A percentile compares a stretch with the other conserved stretches of the same genome.
Conservation (phyloP, 345 rosid species). For the Theobroma cacao region DNA sequence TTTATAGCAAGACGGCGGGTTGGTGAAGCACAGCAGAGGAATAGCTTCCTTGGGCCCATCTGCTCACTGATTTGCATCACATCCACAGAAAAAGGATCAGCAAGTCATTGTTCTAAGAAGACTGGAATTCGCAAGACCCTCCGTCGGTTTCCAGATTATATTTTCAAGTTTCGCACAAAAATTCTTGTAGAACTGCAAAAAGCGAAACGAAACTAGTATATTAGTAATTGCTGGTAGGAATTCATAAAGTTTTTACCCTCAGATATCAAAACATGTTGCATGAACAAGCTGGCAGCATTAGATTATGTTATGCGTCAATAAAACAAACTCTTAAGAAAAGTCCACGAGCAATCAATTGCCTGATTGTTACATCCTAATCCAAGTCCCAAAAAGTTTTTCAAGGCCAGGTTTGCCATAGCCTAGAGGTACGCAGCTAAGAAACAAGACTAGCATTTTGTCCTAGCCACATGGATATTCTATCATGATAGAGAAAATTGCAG, state of each 20-base stretch:
- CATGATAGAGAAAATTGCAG: not conserved
- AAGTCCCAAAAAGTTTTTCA: not conserved
- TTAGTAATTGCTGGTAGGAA: not conserved
- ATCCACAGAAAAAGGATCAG: slow-evolving; percentile 35
- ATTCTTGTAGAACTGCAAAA: slow-evolving; percentile 75
- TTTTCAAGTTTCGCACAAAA: slow-evolving; percentile 65
- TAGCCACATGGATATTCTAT: not conserved
- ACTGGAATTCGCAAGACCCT: slow-evolving; percentile 37
- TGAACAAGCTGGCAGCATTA: not conserved
- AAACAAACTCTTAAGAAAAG: not conserved
- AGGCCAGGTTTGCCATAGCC: not conserved
- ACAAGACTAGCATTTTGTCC: not conserved
- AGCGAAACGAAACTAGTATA: not conserved
- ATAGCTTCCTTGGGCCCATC: not conserved
- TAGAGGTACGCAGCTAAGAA: not conserved
- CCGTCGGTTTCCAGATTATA: slow-evolving; percentile 77
- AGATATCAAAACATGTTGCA: not conserved
- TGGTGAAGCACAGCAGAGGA: not conserved
- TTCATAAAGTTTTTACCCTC: not conserved
- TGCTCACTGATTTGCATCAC: slow-evolving; percentile 28
- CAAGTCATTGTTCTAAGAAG: slow-evolving; percentile 44
- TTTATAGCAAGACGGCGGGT: not conserved
- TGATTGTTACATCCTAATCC: not conserved
- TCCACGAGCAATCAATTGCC: not conserved
- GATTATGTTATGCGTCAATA: not conserved